phyloP scores from a whole-genome alignment of 129 eudicot species.

The Flaveria trinervia region DNA sequence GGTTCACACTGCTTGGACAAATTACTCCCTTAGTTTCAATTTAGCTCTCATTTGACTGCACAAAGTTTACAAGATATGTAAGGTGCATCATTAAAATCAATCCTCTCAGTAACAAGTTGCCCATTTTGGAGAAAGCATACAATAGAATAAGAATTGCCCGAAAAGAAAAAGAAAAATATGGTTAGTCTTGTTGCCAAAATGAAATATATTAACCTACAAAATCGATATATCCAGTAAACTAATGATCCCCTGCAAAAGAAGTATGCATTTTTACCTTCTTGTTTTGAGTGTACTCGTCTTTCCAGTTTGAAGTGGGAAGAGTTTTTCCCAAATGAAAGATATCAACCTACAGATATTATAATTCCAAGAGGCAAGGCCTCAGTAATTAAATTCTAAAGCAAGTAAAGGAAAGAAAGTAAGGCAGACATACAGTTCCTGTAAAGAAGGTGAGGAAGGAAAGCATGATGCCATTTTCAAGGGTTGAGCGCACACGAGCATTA shows the following conservation, averaged over 20 bases:
- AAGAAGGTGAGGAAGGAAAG: constrained; percentile 87
- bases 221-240: not conserved
- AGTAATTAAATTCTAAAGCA: constrained; percentile 5
- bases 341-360: constrained; percentile 58
- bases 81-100: constrained; percentile 12
- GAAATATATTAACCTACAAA: not conserved
- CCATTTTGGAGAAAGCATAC: not conserved
- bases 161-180: not conserved
- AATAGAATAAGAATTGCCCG: not conserved
- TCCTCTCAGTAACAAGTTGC: not conserved
- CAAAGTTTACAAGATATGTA: constrained; percentile 8
- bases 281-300: constrained; percentile 66
- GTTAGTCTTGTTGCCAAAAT: not conserved
- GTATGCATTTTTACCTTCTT: constrained; percentile 62
- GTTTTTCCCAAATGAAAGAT: constrained; percentile 70
- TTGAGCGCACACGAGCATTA: constrained; percentile 73
- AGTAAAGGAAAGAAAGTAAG: constrained; percentile 3
- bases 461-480: constrained; percentile 90
- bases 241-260: constrained; percentile 5
- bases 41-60: not conserved
- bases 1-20: constrained; percentile 7
- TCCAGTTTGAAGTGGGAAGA: constrained; percentile 74
- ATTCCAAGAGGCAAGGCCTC: constrained; percentile 15
- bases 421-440: constrained; percentile 85
- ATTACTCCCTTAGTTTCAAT: constrained; percentile 8